Conservation (phyloP, 371 early-diverging fungal genomes). For the Catenaria anguillulae region DNA sequence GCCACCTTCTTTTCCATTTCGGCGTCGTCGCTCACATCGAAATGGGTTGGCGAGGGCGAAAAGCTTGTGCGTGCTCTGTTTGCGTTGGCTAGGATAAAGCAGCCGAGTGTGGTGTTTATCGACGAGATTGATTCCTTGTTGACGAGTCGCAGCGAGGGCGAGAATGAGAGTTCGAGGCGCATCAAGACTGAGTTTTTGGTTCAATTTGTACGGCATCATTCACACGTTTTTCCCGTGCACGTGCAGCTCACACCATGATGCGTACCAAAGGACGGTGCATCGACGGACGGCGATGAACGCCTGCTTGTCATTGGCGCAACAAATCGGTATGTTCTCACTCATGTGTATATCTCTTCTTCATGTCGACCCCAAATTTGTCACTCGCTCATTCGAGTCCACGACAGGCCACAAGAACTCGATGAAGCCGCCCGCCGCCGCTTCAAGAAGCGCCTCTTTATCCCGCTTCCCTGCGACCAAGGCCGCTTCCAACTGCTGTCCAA, state of each 20-base stretch:
- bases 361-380: no score
- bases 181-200: conserved; percentile 82
- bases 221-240: background rate
- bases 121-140: conserved; percentile 86
- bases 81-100: conserved; percentile 69
- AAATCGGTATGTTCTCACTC: conserved; percentile 15
- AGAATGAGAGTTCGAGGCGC: conserved; percentile 70
- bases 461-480: conserved; percentile 62
- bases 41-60: conserved; percentile 95
- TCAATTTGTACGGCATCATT: conserved; percentile 34
- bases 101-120: conserved; percentile 82
- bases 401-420: conserved; percentile 74
- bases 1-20: conserved; percentile 11
- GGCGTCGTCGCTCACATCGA: conserved; percentile 77
- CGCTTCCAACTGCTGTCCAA: conserved; percentile 48
- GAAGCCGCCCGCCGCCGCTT: conserved; percentile 68
- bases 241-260: background rate
- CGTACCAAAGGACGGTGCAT: conserved; percentile 51
- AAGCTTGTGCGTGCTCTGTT: conserved; percentile 84
- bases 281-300: conserved; percentile 46
- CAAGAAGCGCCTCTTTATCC: conserved; percentile 57
- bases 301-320: conserved; percentile 74
- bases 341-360: conserved; percentile 36
- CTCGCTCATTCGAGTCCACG: conserved; percentile 6
- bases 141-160: conserved; percentile 76